Evolutionary conservation across 1,139 yeast species (phyloP), one percentile per base, ranked within the genome.

Genomic region (Blastobotrys illinoisensis): DNA sequence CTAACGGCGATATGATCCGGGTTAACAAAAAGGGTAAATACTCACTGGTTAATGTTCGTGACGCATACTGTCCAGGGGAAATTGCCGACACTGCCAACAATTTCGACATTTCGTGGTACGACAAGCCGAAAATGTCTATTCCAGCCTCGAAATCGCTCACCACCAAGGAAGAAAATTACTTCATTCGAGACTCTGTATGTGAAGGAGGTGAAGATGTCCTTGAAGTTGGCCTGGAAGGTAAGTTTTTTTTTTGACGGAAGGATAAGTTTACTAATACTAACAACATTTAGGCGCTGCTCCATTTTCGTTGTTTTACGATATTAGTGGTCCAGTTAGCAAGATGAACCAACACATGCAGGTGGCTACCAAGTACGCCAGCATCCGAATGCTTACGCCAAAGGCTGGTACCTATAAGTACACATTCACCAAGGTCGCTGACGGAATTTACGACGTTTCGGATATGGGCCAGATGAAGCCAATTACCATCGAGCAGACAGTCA

Each of bases 61-160:
- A 86, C 66, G 82, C 81, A 9, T 82, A 80, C 14, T 91, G 98
- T 67, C 73, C 76, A 1, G 97, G 97, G 28, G 70, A 67, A 6
- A 75, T 88, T 16, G 64, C 62, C 1, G 57, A 55, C 16, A 54
- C 57, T 1, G 55, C 56, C 43, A 58, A 56, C 48, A 50, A 49
- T 11, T 62, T 67, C 49, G 62, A 59, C 11, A 56, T 67, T 14
- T 47, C 63, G 1, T 67, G 68, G 63, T 71, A 81, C 49, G 78
- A 79, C 5, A 81, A 78, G 60, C 98, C 98, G 14, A 65, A 67
- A 1, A 67, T 81, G 50, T 60, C 69, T 1, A 64, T 79, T 5
- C 64, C 71, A 44, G 69, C 71, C 43, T 68, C 73, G 18, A 64
- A 70, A 16, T 67, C 63, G 5, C 48, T 64, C 40, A 48, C 51